phyloP scores from a whole-genome alignment of 768 basidiomycete species.

The Trametes cinnabarina region DNA sequence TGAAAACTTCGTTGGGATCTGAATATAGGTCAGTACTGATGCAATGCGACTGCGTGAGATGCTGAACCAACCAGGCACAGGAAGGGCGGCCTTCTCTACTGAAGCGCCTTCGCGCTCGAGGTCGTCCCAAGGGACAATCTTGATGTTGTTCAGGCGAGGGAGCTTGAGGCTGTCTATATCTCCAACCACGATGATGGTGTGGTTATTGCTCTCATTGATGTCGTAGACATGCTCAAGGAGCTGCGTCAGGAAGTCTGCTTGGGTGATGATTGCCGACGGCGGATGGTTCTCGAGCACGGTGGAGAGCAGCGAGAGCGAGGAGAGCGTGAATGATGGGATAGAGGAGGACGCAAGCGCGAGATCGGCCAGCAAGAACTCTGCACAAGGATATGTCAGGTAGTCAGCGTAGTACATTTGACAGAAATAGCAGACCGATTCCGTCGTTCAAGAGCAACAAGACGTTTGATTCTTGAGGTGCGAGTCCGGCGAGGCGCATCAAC shows the following conservation, averaged over 20 bases:
- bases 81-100: conserved; percentile 42
- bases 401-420: background rate
- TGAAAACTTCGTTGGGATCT: conserved; percentile 66
- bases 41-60: background rate
- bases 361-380: conserved; percentile 79
- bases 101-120: conserved; percentile 65
- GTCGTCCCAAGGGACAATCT: conserved; percentile 65
- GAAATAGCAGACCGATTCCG: conserved; percentile 53
- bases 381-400: background rate
- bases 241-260: conserved; percentile 61
- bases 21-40: background rate
- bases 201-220: conserved; percentile 42
- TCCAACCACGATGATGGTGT: conserved; percentile 72
- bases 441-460: conserved; percentile 81
- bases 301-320: conserved; percentile 59
- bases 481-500: conserved; percentile 52
- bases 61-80: conserved; percentile 50
- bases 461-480: conserved; percentile 59
- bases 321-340: conserved; percentile 64
- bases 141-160: conserved; percentile 50
- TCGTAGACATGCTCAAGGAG: conserved; percentile 75
- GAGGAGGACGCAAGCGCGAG: conserved; percentile 72
- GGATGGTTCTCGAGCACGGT: conserved; percentile 61
- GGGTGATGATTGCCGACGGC: conserved; percentile 73
- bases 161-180: conserved; percentile 48